These are phyloP conservation scores for Elongisporangium undulatum DNA, from an alignment of 352 stramenopile genomes.

Conservation along the genomic window DNA sequence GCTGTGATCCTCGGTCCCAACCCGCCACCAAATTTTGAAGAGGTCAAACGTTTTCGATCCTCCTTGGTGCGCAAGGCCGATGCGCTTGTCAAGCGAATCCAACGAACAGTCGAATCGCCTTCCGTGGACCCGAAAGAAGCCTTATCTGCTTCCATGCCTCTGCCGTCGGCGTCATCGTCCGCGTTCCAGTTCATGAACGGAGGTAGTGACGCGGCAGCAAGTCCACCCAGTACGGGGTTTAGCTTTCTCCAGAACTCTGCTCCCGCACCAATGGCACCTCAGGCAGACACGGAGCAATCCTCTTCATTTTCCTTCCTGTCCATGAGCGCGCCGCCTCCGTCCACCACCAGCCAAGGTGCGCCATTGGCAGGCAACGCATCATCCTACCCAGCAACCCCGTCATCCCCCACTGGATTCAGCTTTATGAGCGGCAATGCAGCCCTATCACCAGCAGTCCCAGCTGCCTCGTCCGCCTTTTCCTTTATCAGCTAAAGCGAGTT, in stretches of 20 bases:
- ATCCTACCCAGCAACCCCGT: slow-evolving; percentile 2
- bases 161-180: slow-evolving; percentile 4
- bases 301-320: slow-evolving; percentile 57
- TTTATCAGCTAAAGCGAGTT: not conserved
- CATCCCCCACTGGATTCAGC: slow-evolving; percentile 57
- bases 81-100: slow-evolving; percentile 57
- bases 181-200: slow-evolving; percentile 31
- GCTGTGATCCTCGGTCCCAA: slow-evolving; percentile 71
- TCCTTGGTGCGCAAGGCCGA: slow-evolving; percentile 62
- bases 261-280: not conserved
- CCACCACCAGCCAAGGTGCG: too few relatives aligned
- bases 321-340: slow-evolving; percentile 8
- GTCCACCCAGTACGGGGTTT: not conserved
- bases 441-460: slow-evolving; percentile 24
- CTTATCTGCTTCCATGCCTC: not conserved
- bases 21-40: slow-evolving; percentile 59
- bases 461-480: slow-evolving; percentile 7
- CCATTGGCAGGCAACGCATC: not conserved
- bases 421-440: slow-evolving; percentile 38
- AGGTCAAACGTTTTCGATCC: slow-evolving; percentile 66
- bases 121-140: not conserved
- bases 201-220: slow-evolving; percentile 3
- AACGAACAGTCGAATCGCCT: slow-evolving; percentile 30
- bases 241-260: not conserved
- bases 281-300: slow-evolving; percentile 3